Evolutionary conservation across 2,329 filamentous ascomycete genomes (phyloP), one percentile per base, ranked within the genome.

Genomic region (Claviceps sp.): DNA sequence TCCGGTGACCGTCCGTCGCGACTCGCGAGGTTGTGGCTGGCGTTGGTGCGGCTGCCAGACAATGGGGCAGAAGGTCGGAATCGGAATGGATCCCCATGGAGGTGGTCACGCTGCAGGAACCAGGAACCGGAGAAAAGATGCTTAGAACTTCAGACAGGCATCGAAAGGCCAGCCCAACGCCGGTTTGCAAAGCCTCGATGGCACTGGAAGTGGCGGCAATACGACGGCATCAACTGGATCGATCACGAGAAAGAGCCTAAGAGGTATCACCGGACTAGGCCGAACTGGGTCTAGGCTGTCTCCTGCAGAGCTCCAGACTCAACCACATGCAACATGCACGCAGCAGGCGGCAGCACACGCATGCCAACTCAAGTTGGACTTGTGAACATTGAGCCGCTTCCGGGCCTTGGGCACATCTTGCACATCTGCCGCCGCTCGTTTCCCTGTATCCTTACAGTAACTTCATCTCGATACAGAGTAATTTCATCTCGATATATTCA

Each of bases 81-180:
- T 38, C 47, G 17, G 22, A 6, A 48, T 7, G 47, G 37, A 34
- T 42, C 47, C 24, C 19, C 39, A 37, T 49, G n/a, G 11, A 39
- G 48, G 17, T n/a, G 48, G 30, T 50, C 48, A 50, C 41, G 48
- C 48, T 50, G 48, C 48, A 50, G 48, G 30, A 45, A 45, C 48
- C 17, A 41, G 41, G 11, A 39, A 50, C 48, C 17, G 30, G 41
- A 10, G 19, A 11, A 19, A 43, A 16, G 19, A 5, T 43, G 19
- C 41, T 17, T 24, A 16, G 42, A 22, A 16, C 6, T 14, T n/a
- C 22, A 24, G 24, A 24, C 10, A 14, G 17, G 11, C 10, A 10
- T 6, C 17, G 41, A 43, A 10, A 22, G 19, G 11, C 13, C n/a
- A 43, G 41, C 41, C 41, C 41, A 17, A 43, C 41, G 41, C 13